Conservation (phyloP, 2,329 filamentous ascomycete genomes). For the Penicillium glabrum region DNA sequence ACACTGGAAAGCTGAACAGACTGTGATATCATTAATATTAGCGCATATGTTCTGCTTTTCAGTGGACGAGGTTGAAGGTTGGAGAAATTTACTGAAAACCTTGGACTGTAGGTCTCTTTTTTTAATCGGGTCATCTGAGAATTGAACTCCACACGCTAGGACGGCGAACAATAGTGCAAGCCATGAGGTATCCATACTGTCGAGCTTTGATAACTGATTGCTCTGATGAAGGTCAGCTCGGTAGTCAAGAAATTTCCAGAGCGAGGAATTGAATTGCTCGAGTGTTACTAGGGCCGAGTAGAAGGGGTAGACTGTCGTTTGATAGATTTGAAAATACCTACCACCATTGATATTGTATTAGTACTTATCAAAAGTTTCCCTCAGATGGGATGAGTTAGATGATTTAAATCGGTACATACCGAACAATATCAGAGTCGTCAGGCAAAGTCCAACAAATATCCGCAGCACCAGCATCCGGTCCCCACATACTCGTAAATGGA, state of each 20-base stretch:
- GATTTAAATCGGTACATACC: slow-evolving; percentile 5
- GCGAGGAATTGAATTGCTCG: slow-evolving; percentile 10
- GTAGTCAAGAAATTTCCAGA: background rate
- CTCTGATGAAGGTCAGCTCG: background rate
- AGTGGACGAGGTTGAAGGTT: background rate
- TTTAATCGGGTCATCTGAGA: slow-evolving; percentile 23
- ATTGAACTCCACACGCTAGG: slow-evolving; percentile 24
- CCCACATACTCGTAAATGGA: slow-evolving; percentile 26
- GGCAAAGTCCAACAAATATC: slow-evolving; percentile 24
- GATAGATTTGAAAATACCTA: slow-evolving; percentile 23
- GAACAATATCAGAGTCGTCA: slow-evolving; percentile 23
- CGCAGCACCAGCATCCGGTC: slow-evolving; percentile 10
- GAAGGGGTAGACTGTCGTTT: slow-evolving; percentile 18
- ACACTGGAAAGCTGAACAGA: slow-evolving; percentile 26
- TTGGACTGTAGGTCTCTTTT: slow-evolving; percentile 24
- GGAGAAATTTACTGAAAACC: slow-evolving; percentile 18
- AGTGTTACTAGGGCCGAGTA: slow-evolving; percentile 18
- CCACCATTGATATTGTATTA: background rate
- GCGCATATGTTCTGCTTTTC: background rate
- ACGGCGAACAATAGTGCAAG: slow-evolving; percentile 24
- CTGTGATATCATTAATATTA: slow-evolving; percentile 5
- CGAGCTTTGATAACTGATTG: background rate
- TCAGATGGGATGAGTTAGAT: background rate
- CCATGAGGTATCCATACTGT: slow-evolving; percentile 17
- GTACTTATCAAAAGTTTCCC: background rate